Base-by-base conservation (phyloP, 1,139 yeast species). In the Yamadazyma taylorii region DNA sequence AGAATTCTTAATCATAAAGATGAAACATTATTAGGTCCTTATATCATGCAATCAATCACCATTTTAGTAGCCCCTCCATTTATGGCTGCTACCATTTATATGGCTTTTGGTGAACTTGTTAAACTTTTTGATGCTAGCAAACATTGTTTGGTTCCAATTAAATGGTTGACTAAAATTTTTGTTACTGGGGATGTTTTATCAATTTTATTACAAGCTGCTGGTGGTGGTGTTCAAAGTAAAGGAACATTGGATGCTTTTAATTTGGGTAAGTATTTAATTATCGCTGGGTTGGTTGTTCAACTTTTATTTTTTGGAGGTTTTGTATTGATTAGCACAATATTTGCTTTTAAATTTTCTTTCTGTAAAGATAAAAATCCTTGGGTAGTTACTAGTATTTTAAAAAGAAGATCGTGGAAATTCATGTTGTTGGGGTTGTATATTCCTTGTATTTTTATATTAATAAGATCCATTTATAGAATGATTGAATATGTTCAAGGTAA, bases 51-150 rank as follows among this genome's bases (percentile, higher is more conserved):
- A 44, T 41, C 65, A 0, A 29, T 41, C 11, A 48, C 65, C 8
- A 49, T 66, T 19, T 45, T 70, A 22, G 52, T 73, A 19, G 71
- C 77, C 0, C 77, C 78, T 3, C 59, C 72, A 2, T 51, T 73
- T 31, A 60, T 61, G 40, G 71, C 76, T 1, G 77, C 75, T 1
- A 53, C 74, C 1, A 59, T 69, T 32, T 73, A 72, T 48, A 71
- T 73, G 76, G 35, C 59, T 2, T 62, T 72, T 37, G 72, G 70
- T 14, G 55, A 68, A 33, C 40, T 72, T 36, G 47, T 68, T 13
- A 43, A 41, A 17, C 36, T 48, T 13, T 39, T 66, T 35, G 48
- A 51, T 23, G 63, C 64, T 14, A 57, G 56, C 30, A 36, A 46
- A 4, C 41, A 52, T 28, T 59, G 65, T 27, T 41, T 66, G 4